A percentile compares a stretch with the other conserved stretches of the same genome.
Conservation (phyloP, 2,329 filamentous ascomycete species). For the Penicillium capsulatum region DNA sequence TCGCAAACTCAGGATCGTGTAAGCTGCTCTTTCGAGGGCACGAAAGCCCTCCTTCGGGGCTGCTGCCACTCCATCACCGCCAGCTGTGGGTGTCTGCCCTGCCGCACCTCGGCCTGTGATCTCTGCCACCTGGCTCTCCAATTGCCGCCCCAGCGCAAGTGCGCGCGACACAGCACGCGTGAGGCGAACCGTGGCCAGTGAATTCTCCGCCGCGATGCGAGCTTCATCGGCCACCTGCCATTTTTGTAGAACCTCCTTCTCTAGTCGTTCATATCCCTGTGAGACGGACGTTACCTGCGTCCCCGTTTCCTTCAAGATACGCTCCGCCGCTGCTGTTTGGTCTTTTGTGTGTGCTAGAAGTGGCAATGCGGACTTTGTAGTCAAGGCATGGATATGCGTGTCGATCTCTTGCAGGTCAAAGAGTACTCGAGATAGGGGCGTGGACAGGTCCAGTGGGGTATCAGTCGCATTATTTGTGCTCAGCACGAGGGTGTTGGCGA, state of each 20-base stretch:
- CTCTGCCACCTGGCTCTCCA: slow-evolving; percentile 81
- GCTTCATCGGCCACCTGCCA: slow-evolving; percentile 84
- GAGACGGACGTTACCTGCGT: slow-evolving; percentile 74
- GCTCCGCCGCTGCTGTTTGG: slow-evolving; percentile 67
- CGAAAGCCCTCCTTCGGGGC: slow-evolving; percentile 64
- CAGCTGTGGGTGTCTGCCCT: slow-evolving; percentile 24
- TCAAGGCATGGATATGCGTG: slow-evolving; percentile 86
- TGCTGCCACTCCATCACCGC: slow-evolving; percentile 31
- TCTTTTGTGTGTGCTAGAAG: slow-evolving; percentile 72
- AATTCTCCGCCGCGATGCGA: slow-evolving; percentile 66
- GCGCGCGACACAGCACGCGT: slow-evolving; percentile 73
- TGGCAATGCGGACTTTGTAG: slow-evolving; percentile 76
- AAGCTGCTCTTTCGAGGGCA: slow-evolving; percentile 74
- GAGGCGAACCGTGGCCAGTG: slow-evolving; percentile 75
- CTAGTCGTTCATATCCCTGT: slow-evolving; percentile 77
- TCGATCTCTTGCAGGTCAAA: slow-evolving; percentile 98
- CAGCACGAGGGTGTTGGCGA: slow-evolving; percentile 85
- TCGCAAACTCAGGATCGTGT: slow-evolving; percentile 71
- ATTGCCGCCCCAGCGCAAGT: slow-evolving; percentile 74
- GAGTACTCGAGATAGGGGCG: slow-evolving; percentile 84
- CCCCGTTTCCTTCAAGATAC: slow-evolving; percentile 72
- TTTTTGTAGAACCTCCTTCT: slow-evolving; percentile 79
- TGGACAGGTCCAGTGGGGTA: slow-evolving; percentile 85
- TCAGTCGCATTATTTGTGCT: slow-evolving; percentile 90
- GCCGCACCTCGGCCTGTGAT: slow-evolving; percentile 46